Conservation (phyloP, 805 yeast genomes). For the Candida golubevii region DNA sequence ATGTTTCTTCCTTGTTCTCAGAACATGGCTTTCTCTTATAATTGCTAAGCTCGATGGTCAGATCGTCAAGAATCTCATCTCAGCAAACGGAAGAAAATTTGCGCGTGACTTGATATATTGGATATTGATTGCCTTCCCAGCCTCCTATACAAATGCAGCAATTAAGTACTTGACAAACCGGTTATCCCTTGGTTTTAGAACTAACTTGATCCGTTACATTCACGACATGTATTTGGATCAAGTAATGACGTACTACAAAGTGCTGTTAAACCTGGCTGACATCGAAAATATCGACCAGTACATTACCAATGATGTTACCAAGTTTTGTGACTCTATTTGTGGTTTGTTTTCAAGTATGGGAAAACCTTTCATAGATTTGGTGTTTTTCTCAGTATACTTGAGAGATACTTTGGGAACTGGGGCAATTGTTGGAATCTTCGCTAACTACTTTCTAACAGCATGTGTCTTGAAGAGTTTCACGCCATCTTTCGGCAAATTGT, state of each 20-base stretch:
- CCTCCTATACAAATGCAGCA: constrained; percentile 87
- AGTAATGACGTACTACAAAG: constrained; percentile 77
- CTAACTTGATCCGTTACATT: constrained; percentile 75
- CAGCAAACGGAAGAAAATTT: constrained; percentile 72
- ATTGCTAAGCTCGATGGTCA: constrained; percentile 91
- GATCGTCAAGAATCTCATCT: constrained; percentile 82
- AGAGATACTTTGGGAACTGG: constrained; percentile 81
- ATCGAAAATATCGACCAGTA: constrained; percentile 77
- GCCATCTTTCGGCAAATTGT: constrained; percentile 79
- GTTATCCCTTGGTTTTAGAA: constrained; percentile 78
- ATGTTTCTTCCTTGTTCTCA: constrained; percentile 64
- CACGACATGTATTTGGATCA: constrained; percentile 87
- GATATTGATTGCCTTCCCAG: constrained; percentile 89
- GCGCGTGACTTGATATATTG: constrained; percentile 75
- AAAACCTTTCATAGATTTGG: constrained; percentile 82
- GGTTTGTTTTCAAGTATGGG: constrained; percentile 85
- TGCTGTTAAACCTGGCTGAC: constrained; percentile 53
- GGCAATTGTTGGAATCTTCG: constrained; percentile 78
- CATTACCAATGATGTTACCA: constrained; percentile 77
- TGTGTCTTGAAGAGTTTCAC: constrained; percentile 64
- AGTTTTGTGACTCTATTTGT: constrained; percentile 76
- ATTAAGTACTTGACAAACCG: constrained; percentile 76
- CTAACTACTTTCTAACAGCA: constrained; percentile 80
- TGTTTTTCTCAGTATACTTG: constrained; percentile 78
- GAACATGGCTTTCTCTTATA: constrained; percentile 83